A percentile compares a stretch with the other conserved stretches of the same genome.
Conservation (phyloP, 2,329 filamentous ascomycete genomes). For the Aphanocladium album region DNA sequence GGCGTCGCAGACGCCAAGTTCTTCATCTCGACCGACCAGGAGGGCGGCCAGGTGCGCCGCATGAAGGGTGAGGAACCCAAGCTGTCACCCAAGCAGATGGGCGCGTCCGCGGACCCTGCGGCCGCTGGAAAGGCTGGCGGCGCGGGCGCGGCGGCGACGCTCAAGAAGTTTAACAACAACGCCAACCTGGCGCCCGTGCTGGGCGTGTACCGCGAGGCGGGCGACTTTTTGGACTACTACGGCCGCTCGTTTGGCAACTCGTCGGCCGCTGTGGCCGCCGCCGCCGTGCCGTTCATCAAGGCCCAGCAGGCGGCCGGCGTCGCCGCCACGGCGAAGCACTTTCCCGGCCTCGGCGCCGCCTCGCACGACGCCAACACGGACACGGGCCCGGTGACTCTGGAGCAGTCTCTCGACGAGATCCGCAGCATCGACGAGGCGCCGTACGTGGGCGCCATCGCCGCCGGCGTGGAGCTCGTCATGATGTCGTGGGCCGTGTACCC, state of each 20-base stretch:
- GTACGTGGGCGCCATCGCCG: constrained; percentile 17
- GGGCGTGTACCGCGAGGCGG: constrained; percentile 14
- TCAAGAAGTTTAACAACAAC: constrained; percentile 14
- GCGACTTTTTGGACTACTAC: constrained; percentile 15
- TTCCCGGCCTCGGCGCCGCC: constrained; percentile 18
- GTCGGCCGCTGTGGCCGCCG: constrained; percentile 7
- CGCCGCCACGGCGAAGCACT: constrained; percentile 16
- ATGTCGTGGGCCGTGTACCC: constrained; percentile 19
- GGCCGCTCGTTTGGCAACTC: constrained; percentile 15
- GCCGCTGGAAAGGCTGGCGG: constrained; percentile 12
- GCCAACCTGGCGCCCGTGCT: constrained; percentile 18
- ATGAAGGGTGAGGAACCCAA: constrained; percentile 15
- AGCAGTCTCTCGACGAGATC: constrained; percentile 13
- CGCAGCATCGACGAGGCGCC: constrained; percentile 14
- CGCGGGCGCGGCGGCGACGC: constrained; percentile 12
- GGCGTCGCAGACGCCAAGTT: constrained; percentile 11
- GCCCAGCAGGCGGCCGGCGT: constrained; percentile 16
- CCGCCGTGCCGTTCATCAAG: constrained; percentile 15
- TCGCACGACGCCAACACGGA: constrained; percentile 17
- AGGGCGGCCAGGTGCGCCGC: constrained; percentile 16
- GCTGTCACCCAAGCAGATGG: constrained; percentile 16
- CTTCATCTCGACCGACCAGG: constrained; percentile 16
- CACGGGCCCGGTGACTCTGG: constrained; percentile 14
- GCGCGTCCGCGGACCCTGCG: constrained; percentile 10
- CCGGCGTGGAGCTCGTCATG: constrained; percentile 18